phyloP scores from a whole-genome alignment of 2,329 filamentous ascomycete species.

The Fusarium hainanense region DNA sequence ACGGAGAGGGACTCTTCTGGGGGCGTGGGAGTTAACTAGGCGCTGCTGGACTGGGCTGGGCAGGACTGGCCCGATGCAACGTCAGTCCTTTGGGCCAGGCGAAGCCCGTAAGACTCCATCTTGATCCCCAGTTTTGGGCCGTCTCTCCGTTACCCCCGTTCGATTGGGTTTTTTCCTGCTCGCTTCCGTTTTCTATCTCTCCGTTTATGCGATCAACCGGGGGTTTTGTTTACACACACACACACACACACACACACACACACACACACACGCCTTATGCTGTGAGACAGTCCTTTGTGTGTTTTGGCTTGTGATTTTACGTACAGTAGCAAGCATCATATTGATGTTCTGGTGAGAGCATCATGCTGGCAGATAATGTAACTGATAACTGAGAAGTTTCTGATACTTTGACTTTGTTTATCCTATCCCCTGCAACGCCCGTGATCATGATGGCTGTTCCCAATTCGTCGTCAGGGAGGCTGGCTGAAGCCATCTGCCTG shows the following conservation, averaged over 20 bases:
- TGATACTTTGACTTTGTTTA: background rate
- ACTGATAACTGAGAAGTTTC: background rate
- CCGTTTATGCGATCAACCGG: slow-evolving; percentile 36
- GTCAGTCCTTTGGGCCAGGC: slow-evolving; percentile 32
- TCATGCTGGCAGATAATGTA: background rate
- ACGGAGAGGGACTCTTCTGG: slow-evolving; percentile 2
- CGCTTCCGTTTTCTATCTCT: slow-evolving; percentile 32
- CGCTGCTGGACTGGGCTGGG: background rate
- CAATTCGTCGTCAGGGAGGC: slow-evolving; percentile 23
- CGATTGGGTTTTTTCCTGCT: background rate
- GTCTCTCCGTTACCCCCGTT: slow-evolving; percentile 34
- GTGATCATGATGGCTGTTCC: slow-evolving; percentile 7
- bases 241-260: background rate
- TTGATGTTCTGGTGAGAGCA: background rate
- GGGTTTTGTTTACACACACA: slow-evolving; percentile 12
- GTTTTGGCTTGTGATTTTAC: slow-evolving; percentile 11
- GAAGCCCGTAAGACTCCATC: slow-evolving; percentile 34
- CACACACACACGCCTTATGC: background rate
- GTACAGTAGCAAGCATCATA: background rate
- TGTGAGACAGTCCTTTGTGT: background rate
- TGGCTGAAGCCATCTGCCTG: slow-evolving; percentile 34
- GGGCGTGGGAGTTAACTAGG: slow-evolving; percentile 4
- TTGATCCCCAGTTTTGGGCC: slow-evolving; percentile 16
- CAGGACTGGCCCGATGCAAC: slow-evolving; percentile 36
- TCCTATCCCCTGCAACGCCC: slow-evolving; percentile 3